A percentile compares a stretch with the other conserved stretches of the same genome.
Evolutionary conservation across 2,329 filamentous ascomycete species (phyloP).

Genomic region (Plenodomus tracheiphilus): DNA sequence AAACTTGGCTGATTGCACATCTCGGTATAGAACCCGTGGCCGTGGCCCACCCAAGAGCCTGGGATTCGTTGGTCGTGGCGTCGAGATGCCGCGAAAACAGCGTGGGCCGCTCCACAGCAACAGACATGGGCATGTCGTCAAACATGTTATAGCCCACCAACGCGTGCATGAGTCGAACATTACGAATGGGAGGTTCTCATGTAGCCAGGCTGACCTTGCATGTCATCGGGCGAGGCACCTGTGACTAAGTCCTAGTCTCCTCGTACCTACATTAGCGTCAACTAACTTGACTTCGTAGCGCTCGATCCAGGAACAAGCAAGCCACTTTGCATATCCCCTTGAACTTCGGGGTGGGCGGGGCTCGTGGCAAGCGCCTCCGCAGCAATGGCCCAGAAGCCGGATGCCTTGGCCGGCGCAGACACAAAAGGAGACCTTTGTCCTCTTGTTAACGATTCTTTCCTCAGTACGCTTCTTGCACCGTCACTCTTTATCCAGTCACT

Average conservation of each 20-base stretch:
- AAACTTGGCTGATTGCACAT: background rate
- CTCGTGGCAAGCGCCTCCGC: constrained; percentile 8
- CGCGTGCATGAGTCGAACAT: background rate
- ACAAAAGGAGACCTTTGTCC: constrained; percentile 20
- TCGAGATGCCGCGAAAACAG: background rate
- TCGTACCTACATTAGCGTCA: constrained; percentile 25
- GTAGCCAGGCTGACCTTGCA: background rate
- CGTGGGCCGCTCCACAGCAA: background rate
- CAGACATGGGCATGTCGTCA: background rate
- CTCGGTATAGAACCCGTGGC: background rate
- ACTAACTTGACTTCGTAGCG: constrained; percentile 12
- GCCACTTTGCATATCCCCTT: constrained; percentile 9
- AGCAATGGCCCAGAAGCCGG: constrained; percentile 6
- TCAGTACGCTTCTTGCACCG: constrained; percentile 14
- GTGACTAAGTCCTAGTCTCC: constrained; percentile 7
- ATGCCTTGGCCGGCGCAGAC: constrained; percentile 6
- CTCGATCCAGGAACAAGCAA: constrained; percentile 10
- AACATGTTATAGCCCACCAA: background rate
- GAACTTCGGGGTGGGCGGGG: constrained; percentile 11
- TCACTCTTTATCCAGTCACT: constrained; percentile 30
- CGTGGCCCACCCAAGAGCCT: background rate
- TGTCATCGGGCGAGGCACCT: constrained; percentile 2
- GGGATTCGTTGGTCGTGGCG: background rate
- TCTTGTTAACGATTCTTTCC: constrained; percentile 2
- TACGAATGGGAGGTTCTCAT: background rate